Conservation (phyloP, 352 stramenopile genomes). For the Globisporangium abappressorium region DNA sequence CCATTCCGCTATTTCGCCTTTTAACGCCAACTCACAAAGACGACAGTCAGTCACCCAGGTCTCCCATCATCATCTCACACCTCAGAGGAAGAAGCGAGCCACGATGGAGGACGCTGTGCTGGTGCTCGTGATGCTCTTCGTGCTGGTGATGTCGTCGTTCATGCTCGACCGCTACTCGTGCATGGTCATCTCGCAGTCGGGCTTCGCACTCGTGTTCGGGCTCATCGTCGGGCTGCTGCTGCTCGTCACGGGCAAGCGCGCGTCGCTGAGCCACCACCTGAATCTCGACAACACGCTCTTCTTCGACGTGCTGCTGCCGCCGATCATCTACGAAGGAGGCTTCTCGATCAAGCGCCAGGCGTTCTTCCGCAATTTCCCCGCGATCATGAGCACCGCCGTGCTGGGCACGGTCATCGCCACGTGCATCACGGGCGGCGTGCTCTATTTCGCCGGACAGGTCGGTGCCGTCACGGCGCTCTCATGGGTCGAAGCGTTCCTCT, state of each 20-base stretch:
- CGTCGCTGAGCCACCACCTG: constrained; percentile 67
- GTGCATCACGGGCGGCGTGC: constrained; percentile 67
- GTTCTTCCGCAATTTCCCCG: constrained; percentile 85
- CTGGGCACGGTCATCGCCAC: constrained; percentile 78
- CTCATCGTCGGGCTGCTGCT: constrained; percentile 70
- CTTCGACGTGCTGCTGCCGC: constrained; percentile 82
- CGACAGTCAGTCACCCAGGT: neutral
- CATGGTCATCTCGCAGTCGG: constrained; percentile 84
- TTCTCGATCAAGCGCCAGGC: constrained; percentile 84
- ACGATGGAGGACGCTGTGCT: constrained; percentile 82
- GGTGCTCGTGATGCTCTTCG: constrained; percentile 82
- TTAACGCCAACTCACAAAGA: neutral
- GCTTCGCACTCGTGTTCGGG: constrained; percentile 81
- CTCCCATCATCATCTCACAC: neutral
- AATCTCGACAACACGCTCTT: constrained; percentile 88
- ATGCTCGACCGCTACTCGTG: constrained; percentile 83
- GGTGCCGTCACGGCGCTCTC: constrained; percentile 70
- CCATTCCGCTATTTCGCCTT: neutral
- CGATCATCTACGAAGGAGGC: constrained; percentile 86
- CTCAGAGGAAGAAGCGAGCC: neutral
- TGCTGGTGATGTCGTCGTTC: constrained; percentile 87
- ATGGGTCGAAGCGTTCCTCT: constrained; percentile 90
- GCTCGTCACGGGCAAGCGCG: constrained; percentile 62
- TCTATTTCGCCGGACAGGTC: constrained; percentile 63
- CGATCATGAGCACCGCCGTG: constrained; percentile 83